Conservation (phyloP, 257 asterid species). For the Jacaranda copaia region DNA sequence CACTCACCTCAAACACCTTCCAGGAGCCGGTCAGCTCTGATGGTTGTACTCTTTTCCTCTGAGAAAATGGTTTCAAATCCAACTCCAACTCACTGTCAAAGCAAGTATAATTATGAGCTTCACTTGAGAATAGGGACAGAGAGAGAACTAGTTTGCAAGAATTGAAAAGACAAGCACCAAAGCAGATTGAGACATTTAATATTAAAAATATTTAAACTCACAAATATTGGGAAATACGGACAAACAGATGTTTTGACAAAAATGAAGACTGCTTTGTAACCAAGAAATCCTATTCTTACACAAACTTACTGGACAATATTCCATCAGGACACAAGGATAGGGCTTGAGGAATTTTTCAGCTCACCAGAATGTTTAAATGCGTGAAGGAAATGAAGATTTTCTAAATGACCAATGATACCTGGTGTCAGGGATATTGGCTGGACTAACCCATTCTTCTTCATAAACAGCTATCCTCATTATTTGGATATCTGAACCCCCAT, state of each 20-base stretch:
- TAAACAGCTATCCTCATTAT: slow-evolving; percentile 93
- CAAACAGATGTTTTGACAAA: not conserved
- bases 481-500: slow-evolving; percentile 91
- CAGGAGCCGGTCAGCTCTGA: slow-evolving; percentile 87
- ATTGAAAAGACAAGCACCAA: not conserved
- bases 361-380: slow-evolving; percentile 21
- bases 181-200: not conserved
- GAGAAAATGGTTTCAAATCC: slow-evolving; percentile 88
- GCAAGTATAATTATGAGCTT: not conserved
- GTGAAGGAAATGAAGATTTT: slow-evolving; percentile 11
- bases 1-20: slow-evolving; percentile 98
- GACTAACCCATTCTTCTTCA: slow-evolving; percentile 96
- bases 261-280: not conserved
- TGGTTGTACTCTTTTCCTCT: slow-evolving; percentile 90
- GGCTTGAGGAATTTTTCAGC: slow-evolving; percentile 16
- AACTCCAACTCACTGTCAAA: slow-evolving; percentile 66
- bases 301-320: not conserved
- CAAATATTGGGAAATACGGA: not conserved
- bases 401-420: slow-evolving; percentile 53
- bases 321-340: not conserved
- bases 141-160: not conserved
- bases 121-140: not conserved
- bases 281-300: not conserved
- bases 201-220: not conserved
- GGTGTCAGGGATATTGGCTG: slow-evolving; percentile 74